Percentiles rank a stretch among this genome's conserved stretches.
Evolutionary conservation across 164 flowering plant species (phyloP).

Genomic region (Tetracentron sinense): DNA sequence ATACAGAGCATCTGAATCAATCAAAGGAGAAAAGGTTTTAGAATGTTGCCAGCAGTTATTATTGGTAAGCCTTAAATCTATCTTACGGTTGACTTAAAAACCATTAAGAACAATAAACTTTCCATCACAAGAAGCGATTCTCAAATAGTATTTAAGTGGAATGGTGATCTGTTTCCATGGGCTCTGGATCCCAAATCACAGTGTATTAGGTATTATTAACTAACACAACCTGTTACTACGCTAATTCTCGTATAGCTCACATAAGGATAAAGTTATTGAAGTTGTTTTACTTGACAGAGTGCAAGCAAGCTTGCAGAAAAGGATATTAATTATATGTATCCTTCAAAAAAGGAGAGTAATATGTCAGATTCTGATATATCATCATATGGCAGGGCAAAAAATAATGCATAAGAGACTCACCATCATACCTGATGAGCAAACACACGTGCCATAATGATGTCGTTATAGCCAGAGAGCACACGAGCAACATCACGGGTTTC

Average conservation of each 20-base stretch:
- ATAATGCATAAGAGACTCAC: slow-evolving; percentile 39
- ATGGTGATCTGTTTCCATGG: neutral
- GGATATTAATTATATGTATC: no score
- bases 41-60: no score
- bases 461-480: slow-evolving; percentile 91
- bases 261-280: neutral
- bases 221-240: no score
- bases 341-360: no score
- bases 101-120: neutral
- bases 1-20: neutral
- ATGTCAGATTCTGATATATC: no score
- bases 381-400: neutral
- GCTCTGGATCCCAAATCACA: neutral
- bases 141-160: neutral
- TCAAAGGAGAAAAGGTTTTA: neutral
- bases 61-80: no score
- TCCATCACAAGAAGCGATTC: neutral
- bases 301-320: neutral
- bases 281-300: neutral
- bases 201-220: no score
- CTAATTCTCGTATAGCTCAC: no score
- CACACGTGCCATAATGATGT: slow-evolving; percentile 94
- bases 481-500: slow-evolving; percentile 99
- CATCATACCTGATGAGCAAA: slow-evolving; percentile 98
- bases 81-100: no score